Conservation (phyloP, 768 basidiomycete genomes). For the Leccinum truebloodii region DNA sequence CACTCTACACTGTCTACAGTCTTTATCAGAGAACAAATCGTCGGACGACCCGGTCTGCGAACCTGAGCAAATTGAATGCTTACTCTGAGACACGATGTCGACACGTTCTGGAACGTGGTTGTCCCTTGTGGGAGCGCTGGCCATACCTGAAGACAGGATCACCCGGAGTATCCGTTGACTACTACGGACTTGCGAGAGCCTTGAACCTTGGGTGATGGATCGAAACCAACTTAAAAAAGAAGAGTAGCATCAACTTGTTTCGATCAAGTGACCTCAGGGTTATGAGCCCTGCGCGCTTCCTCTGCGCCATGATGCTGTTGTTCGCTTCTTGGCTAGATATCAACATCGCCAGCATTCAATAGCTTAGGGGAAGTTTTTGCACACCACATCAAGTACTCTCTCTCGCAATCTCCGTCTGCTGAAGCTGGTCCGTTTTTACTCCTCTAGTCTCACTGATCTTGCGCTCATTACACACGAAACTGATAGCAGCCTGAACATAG, state of each 20-base stretch:
- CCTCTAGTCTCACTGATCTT: background rate
- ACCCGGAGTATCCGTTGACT: background rate
- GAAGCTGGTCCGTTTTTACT: background rate
- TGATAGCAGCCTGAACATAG: background rate
- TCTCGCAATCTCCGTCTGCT: background rate
- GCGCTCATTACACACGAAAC: background rate
- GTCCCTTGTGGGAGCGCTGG: background rate
- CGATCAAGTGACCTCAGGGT: conserved; percentile 51
- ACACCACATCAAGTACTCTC: background rate
- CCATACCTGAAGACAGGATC: background rate
- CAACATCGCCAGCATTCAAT: background rate
- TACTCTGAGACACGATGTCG: background rate
- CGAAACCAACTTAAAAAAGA: background rate
- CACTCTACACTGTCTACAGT: background rate
- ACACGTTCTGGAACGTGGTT: background rate
- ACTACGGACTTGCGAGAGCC: background rate
- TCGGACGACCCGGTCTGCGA: background rate
- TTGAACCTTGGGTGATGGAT: no score
- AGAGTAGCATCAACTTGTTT: conserved; percentile 43
- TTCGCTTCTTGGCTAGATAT: no score
- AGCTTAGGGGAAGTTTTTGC: no score
- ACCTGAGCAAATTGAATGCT: background rate
- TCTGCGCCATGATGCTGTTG: conserved; percentile 47
- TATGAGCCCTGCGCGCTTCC: conserved; percentile 52
- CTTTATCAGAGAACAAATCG: background rate